Evolutionary conservation across 1,284 basidiomycete genomes (phyloP).

Genomic region (Butyriboletus appendiculatus): DNA sequence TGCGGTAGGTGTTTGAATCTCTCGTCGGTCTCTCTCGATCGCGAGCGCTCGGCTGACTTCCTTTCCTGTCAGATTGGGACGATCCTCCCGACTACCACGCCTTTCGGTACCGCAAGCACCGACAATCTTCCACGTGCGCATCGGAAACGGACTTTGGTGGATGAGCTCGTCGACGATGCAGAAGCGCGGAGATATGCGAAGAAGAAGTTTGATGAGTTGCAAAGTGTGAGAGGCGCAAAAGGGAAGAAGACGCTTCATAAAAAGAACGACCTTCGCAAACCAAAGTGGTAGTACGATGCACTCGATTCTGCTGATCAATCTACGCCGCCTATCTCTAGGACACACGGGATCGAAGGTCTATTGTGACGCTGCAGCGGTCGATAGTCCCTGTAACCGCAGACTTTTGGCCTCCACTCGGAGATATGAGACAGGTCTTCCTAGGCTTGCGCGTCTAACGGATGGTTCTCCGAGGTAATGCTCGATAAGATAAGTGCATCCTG

Average conservation of each 20-base stretch:
- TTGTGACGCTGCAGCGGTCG: neutral
- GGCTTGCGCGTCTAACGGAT: neutral
- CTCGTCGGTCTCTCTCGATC: conserved; percentile 1
- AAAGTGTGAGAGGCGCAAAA: conserved; percentile 67
- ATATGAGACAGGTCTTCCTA: neutral
- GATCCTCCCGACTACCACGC: conserved; percentile 74
- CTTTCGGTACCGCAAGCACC: conserved; percentile 72
- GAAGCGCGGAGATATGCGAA: conserved; percentile 89
- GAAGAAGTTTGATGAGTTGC: conserved; percentile 89
- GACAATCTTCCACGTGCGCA: conserved; percentile 70
- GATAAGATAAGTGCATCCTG: neutral
- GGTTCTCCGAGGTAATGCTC: conserved; percentile 15
- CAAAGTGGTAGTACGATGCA: conserved; percentile 61
- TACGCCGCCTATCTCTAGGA: conserved; percentile 2
- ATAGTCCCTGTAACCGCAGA: neutral
- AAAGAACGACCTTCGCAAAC: conserved; percentile 61
- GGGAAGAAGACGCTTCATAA: conserved; percentile 75
- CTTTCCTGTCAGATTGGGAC: conserved; percentile 73
- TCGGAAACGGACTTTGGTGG: conserved; percentile 82
- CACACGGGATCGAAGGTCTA: neutral
- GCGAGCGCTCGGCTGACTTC: conserved; percentile 3
- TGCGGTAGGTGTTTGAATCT: conserved; percentile 56
- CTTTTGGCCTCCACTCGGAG: neutral
- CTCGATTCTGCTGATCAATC: conserved; percentile 11
- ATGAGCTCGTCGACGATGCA: conserved; percentile 87